Base-by-base conservation (phyloP, 805 yeast species). In the Candida silvicultrix region DNA sequence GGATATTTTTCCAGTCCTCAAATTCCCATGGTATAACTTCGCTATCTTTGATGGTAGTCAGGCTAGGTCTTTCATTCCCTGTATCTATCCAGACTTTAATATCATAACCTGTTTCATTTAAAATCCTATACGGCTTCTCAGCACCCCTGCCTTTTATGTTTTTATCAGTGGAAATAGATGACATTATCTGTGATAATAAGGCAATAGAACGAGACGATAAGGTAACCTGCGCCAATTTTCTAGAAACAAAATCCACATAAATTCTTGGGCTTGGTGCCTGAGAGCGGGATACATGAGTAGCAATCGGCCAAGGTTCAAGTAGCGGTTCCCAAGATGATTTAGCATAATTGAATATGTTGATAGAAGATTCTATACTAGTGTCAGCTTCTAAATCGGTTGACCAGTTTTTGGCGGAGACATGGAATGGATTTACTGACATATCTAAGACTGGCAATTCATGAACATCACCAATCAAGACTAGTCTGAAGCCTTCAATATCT, bases 261-360 rank as follows among this genome's bases (percentile, higher is more conserved):
- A 84, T 56, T 18, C 77, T 69, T 6, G 75, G 69, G 6, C 73
- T 71, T 0, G 79, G 74, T 14, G 69, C 70, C 0, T 59, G 48
- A 0, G 66, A 65, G 44, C 75, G 77, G 1, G 86, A 71, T 2
- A 85, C 78, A 60, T 85, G 88, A 12, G 87, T 65, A 0, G 88
- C 81, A 43, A 92, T 70, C 7, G 88, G 83, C 86, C 96, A 85
- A 0, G 92, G 83, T 58, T 94, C 99, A 42, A 94, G 63, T 40
- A 94, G 68, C 0, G 99, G 97, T 57, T 94, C 98, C 98, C 99
- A 90, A 0, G 89, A 77, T 3, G 97, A 89, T 50, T 85, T 80
- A 0, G 97, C 78, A 62, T 90, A 90, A 62, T 89, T 89, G 70
- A 85, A 90, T 19, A 88, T 78, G 62, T 88, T 89, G 10, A 85